Percentiles rank a stretch among this genome's conserved stretches.
Conservation (phyloP, 2,329 filamentous ascomycete genomes). For the Colletotrichum camelliae region DNA sequence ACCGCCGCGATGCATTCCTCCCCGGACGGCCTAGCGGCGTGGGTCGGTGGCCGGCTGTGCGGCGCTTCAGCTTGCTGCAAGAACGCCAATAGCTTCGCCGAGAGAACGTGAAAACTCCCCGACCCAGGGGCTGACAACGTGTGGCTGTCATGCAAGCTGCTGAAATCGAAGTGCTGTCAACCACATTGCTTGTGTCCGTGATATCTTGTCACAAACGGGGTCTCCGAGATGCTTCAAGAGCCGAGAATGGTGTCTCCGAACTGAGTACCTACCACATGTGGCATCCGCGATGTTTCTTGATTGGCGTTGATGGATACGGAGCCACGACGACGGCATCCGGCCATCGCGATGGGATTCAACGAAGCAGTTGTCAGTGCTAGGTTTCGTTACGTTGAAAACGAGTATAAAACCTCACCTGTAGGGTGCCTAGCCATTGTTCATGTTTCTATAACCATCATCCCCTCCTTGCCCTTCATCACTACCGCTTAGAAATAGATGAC, state of each 20-base stretch:
- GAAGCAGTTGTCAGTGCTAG: not conserved
- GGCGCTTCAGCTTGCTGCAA: not conserved
- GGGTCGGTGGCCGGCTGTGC: not conserved
- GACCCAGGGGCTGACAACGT: not conserved
- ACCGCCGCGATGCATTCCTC: not conserved
- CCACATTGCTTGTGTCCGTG: not conserved
- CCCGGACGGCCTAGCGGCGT: not conserved
- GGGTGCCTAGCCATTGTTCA: not conserved
- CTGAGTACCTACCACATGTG: not conserved
- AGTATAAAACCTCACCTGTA: not conserved
- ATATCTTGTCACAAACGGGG: not conserved
- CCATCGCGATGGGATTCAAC: not conserved
- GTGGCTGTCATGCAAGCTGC: not conserved
- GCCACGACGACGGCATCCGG: not conserved
- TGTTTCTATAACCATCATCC: not conserved
- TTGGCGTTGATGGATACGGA: not conserved
- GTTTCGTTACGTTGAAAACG: not conserved
- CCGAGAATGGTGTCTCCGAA: not conserved
- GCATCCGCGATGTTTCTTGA: not conserved
- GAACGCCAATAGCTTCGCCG: not conserved
- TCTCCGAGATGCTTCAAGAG: not conserved
- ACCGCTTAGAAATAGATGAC: accelerated
- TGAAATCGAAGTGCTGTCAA: not conserved
- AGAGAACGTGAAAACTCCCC: not conserved
- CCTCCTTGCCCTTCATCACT: not conserved